Percentiles rank a stretch among this genome's conserved stretches.
Conservation (phyloP, 192 early-diverging fungal species). For the Gonapodya prolifera region DNA sequence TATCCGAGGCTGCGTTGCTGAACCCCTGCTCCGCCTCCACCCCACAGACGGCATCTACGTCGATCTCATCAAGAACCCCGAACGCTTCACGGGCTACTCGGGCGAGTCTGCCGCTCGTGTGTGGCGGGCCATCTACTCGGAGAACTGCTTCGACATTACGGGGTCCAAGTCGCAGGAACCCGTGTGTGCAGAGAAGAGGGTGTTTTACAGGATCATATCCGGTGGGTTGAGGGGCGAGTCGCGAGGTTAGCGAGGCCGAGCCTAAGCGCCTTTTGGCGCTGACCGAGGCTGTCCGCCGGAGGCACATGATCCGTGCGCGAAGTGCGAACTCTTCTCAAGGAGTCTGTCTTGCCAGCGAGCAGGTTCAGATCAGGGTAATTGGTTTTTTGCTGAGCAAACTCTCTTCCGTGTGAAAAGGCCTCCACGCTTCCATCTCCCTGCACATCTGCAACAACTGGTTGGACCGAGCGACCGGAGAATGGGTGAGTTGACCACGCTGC, state of each 20-base stretch:
- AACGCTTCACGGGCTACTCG: slow-evolving; percentile 92
- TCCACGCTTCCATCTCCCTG: slow-evolving; percentile 93
- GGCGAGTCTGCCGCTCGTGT: slow-evolving; percentile 77
- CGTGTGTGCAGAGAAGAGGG: slow-evolving; percentile 68
- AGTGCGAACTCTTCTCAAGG: neutral
- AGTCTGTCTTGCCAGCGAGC: neutral
- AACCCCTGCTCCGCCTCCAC: neutral
- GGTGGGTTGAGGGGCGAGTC: slow-evolving; percentile 14
- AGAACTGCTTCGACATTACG: slow-evolving; percentile 86
- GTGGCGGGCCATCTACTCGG: slow-evolving; percentile 93
- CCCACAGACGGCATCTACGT: slow-evolving; percentile 64
- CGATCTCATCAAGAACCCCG: slow-evolving; percentile 82
- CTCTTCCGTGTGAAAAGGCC: slow-evolving; percentile 43
- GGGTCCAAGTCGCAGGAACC: slow-evolving; percentile 41
- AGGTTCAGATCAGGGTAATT: too few species aligned
- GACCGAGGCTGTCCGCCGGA: neutral
- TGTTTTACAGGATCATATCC: slow-evolving; percentile 63
- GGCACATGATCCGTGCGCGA: neutral
- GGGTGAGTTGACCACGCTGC: slow-evolving; percentile 39
- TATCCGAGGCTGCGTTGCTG: slow-evolving; percentile 4
- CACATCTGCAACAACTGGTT: slow-evolving; percentile 95
- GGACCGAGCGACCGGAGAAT: slow-evolving; percentile 72
- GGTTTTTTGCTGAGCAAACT: neutral
- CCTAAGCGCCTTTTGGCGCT: too few species aligned
- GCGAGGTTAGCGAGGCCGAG: neutral